A percentile compares a stretch with the other conserved stretches of the same genome.
phyloP scores from a whole-genome alignment of 495 filamentous ascomycete species.

The Aspergillus diversus region DNA sequence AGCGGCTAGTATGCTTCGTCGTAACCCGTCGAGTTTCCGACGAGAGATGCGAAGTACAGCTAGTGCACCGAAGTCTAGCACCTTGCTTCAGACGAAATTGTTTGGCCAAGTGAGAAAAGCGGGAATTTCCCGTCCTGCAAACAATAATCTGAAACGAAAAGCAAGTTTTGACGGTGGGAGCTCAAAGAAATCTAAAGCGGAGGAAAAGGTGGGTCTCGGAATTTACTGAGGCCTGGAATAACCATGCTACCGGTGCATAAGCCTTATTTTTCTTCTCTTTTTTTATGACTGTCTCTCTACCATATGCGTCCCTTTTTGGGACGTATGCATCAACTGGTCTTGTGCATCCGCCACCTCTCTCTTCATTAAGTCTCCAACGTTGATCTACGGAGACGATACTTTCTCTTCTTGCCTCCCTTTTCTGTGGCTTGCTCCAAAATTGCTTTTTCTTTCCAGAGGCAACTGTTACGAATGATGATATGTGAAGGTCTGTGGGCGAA shows the following conservation, averaged over 20 bases:
- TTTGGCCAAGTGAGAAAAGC: conserved; percentile 68
- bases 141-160: conserved; percentile 58
- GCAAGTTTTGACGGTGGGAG: conserved; percentile 52
- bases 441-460: conserved; percentile 14
- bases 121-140: conserved; percentile 41
- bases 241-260: conserved; percentile 25
- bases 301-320: not conserved
- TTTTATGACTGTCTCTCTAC: not conserved
- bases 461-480: conserved; percentile 40
- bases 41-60: conserved; percentile 23
- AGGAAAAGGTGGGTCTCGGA: conserved; percentile 63
- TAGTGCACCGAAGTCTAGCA: conserved; percentile 43
- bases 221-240: conserved; percentile 51
- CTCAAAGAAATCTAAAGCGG: conserved; percentile 63
- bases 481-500: conserved; percentile 26
- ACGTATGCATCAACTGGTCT: not conserved
- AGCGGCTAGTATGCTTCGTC: conserved; percentile 56
- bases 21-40: conserved; percentile 34
- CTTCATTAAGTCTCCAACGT: not conserved
- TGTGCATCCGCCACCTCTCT: not conserved
- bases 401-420: conserved; percentile 15
- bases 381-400: not conserved
- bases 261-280: conserved; percentile 4
- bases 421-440: conserved; percentile 26
- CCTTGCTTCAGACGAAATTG: conserved; percentile 65